These are phyloP conservation scores for Penicillium paneum DNA, from an alignment of 2,329 filamentous ascomycete genomes.

Conservation along the genomic window DNA sequence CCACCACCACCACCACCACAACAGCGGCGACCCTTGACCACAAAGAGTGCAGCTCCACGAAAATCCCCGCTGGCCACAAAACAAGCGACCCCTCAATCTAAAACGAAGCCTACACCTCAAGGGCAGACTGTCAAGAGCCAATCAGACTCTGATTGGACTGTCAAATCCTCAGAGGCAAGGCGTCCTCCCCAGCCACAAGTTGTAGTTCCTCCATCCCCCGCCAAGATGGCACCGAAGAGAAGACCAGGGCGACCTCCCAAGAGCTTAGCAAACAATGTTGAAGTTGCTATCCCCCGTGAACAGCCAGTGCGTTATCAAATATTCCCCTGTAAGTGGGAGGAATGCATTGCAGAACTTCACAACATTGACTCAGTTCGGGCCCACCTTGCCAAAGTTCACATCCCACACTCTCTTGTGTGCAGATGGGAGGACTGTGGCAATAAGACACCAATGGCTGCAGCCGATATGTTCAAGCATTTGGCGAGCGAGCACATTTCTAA, in stretches of 20 bases:
- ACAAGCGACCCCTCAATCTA: background rate
- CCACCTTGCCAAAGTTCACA: slow-evolving; percentile 58
- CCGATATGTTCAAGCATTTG: slow-evolving; percentile 52
- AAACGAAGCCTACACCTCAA: background rate
- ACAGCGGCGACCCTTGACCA: background rate
- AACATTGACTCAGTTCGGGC: slow-evolving; percentile 59
- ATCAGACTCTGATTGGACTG: background rate
- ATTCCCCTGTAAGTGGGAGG: slow-evolving; percentile 58
- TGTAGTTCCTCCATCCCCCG: slow-evolving; percentile 12
- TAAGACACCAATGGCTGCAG: slow-evolving; percentile 22
- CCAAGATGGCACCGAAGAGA: slow-evolving; percentile 12
- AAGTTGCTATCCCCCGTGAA: slow-evolving; percentile 19
- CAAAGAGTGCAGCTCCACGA: background rate
- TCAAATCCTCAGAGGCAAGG: background rate
- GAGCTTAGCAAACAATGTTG: slow-evolving; percentile 14
- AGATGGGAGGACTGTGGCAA: slow-evolving; percentile 26
- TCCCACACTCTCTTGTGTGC: slow-evolving; percentile 30
- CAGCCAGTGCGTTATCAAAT: slow-evolving; percentile 33
- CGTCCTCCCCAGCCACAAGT: slow-evolving; percentile 7
- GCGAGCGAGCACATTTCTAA: slow-evolving; percentile 51
- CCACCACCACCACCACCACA: background rate
- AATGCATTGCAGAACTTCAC: slow-evolving; percentile 58
- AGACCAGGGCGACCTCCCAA: slow-evolving; percentile 20
- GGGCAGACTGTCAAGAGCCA: background rate
- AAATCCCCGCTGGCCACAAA: background rate